Conservation (phyloP, 331 rosid genomes). For the Cydonia oblonga region DNA sequence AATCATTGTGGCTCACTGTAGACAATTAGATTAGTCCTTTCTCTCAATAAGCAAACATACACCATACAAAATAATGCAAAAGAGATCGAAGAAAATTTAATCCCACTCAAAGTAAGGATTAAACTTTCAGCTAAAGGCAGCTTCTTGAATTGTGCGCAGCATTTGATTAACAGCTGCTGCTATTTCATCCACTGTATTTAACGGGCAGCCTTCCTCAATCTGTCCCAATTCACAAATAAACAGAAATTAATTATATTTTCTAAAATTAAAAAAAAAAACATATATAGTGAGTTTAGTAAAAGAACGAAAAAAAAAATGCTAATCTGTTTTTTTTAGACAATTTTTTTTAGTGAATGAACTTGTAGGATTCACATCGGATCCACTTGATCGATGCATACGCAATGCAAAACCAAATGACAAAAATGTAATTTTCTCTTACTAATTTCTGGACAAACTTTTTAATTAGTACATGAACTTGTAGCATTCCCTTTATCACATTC, state of each 20-base stretch:
- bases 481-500: not conserved
- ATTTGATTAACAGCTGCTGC: constrained; percentile 79
- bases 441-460: not conserved
- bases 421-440: not conserved
- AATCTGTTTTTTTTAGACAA: not conserved
- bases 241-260: not conserved
- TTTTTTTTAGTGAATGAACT: not conserved
- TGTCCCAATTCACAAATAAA: constrained; percentile 21
- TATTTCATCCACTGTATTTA: constrained; percentile 79
- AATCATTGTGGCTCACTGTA: not conserved
- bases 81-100: not conserved
- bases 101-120: not conserved
- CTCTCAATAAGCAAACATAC: not conserved
- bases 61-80: not conserved
- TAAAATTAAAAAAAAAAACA: not conserved
- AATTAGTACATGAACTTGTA: not conserved
- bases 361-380: not conserved
- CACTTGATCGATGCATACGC: not conserved
- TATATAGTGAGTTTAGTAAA: not conserved
- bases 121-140: constrained; percentile 25
- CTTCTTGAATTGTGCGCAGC: constrained; percentile 38
- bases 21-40: not conserved
- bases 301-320: not conserved
- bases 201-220: constrained; percentile 70
- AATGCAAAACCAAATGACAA: not conserved